Conservation (phyloP, 192 early-diverging fungal species). For the Backusella macrospora region DNA sequence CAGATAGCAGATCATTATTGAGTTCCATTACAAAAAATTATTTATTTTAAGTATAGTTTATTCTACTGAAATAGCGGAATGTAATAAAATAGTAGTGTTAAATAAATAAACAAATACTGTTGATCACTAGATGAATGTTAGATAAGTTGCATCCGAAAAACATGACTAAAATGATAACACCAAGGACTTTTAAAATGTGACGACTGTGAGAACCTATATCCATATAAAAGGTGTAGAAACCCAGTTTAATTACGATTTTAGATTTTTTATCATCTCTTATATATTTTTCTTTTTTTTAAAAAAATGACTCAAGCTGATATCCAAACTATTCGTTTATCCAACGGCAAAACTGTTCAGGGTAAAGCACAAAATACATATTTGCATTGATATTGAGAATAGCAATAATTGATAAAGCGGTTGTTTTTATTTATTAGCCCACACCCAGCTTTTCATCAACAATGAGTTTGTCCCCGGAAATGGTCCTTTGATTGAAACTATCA, state of each 20-base stretch:
- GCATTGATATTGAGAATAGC: neutral
- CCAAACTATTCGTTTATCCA: conserved; percentile 37
- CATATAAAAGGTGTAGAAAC: conserved; percentile 5
- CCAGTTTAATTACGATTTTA: neutral
- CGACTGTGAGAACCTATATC: conserved; percentile 15
- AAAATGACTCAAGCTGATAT: conserved; percentile 38
- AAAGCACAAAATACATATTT: neutral
- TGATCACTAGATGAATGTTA: neutral
- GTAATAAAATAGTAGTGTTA: neutral
- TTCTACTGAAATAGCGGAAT: neutral
- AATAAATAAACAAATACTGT: neutral
- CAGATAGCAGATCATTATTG: neutral
- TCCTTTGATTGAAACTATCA: conserved; percentile 42
- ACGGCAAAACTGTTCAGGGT: conserved; percentile 40
- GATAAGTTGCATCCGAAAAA: conserved; percentile 6
- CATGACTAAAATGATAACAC: conserved; percentile 17
- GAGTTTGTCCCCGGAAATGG: conserved; percentile 46
- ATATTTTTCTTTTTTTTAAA: conserved; percentile 1
- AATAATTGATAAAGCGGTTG: neutral
- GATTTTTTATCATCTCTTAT: conserved; percentile 11
- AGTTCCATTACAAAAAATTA: neutral
- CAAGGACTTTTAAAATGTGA: conserved; percentile 23
- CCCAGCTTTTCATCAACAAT: conserved; percentile 46
- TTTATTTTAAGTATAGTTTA: neutral
- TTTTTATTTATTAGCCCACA: conserved; percentile 34